phyloP scores from a whole-genome alignment of 169 alveolate species.

The Plasmodium malariae region DNA sequence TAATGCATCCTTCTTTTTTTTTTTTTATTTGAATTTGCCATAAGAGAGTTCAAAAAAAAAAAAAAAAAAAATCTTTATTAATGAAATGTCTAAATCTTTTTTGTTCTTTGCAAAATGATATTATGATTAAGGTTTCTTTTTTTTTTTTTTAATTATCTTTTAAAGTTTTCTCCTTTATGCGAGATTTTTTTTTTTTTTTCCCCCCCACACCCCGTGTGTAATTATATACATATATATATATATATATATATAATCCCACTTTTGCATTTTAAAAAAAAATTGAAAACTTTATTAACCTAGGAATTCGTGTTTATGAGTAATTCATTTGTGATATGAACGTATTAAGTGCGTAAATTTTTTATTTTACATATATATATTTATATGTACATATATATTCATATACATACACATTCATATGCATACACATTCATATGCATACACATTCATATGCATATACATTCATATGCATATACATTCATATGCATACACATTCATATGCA shows the following conservation, averaged over 20 bases:
- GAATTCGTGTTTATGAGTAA: slow-evolving; percentile 12
- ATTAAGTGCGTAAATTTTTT: not conserved
- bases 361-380: slow-evolving; percentile 9
- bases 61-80: slow-evolving; percentile 12
- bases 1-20: slow-evolving; percentile 16
- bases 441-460: no score
- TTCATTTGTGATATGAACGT: slow-evolving; percentile 1
- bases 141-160: slow-evolving; percentile 1
- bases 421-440: no score
- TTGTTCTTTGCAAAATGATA: slow-evolving; percentile 42
- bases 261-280: not conserved
- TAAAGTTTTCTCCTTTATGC: slow-evolving; percentile 1
- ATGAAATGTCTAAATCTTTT: slow-evolving; percentile 65
- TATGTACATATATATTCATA: slow-evolving; percentile 1
- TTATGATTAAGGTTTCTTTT: slow-evolving; percentile 16
- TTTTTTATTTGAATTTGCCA: slow-evolving; percentile 11
- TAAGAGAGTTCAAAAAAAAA: slow-evolving; percentile 12
- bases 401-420: no score
- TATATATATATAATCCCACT: not conserved
- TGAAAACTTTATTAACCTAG: not conserved
- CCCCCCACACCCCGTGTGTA: not conserved
- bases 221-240: no score
- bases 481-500: no score
- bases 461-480: no score
- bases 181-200: slow-evolving; percentile 3